Percentiles rank a stretch among this genome's conserved stretches.
phyloP scores from a whole-genome alignment of 352 stramenopile species.

The Globisporangium sylvaticum region DNA sequence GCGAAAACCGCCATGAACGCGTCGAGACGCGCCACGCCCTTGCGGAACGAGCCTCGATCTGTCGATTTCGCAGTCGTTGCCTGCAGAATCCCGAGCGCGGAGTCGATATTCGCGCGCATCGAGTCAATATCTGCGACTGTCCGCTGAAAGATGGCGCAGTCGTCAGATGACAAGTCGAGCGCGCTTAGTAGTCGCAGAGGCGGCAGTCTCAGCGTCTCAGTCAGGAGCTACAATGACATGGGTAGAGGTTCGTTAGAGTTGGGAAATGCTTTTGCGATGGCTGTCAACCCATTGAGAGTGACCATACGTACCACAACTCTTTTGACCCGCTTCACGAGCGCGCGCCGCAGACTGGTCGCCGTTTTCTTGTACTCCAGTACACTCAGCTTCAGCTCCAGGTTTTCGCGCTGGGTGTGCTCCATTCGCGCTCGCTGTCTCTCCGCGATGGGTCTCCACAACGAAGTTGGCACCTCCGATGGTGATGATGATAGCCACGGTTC shows the following conservation, averaged over 20 bases:
- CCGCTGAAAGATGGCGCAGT: background rate
- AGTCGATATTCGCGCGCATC: background rate
- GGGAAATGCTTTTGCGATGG: too few species aligned
- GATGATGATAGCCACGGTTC: too few species aligned
- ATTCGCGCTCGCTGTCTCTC: background rate
- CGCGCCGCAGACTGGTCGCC: background rate
- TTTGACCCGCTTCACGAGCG: background rate
- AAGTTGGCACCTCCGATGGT: background rate
- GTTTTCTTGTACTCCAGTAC: background rate
- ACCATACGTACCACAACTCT: background rate
- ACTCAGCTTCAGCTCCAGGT: background rate
- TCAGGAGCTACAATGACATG: background rate
- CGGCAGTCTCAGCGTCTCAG: background rate
- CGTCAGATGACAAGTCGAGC: background rate
- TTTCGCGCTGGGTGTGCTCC: background rate
- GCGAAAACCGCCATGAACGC: background rate
- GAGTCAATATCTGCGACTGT: background rate
- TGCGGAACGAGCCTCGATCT: background rate
- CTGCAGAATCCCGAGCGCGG: background rate
- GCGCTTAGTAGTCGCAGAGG: background rate
- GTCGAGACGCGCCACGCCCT: background rate
- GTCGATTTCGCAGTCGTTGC: background rate
- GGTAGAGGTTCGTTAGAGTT: background rate
- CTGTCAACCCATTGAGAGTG: too few species aligned
- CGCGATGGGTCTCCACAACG: background rate